Base-by-base conservation (phyloP, 495 filamentous ascomycete genomes). In the Filosporella fistucella region DNA sequence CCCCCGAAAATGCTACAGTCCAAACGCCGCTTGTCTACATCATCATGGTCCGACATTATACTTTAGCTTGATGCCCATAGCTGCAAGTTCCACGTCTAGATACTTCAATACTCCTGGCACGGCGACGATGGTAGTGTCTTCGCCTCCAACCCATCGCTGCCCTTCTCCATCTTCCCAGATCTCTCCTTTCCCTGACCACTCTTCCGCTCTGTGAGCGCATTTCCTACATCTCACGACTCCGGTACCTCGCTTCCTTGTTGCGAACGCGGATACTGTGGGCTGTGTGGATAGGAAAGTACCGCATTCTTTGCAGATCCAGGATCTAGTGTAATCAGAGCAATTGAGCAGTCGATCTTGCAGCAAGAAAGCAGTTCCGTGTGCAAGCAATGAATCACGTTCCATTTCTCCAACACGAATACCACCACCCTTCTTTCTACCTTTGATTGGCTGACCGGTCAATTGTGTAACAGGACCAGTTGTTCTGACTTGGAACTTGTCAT, bases 341-440 rank as follows among this genome's bases (percentile, higher is more conserved):
- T 97, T 96, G 69, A 98, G 77, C 18, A 98, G 75, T 29, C 93
- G 87, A 63, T 98, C 93, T 61, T 97, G 93, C 12, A 98, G 76
- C 23, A 98, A 69, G 75, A 91, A 96, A 12, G 91, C 91, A 12
- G 91, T 86, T 5, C 93, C 93, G 70, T 98, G 93, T 6, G 93
- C 93, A 45, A 98, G 75, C 10, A 98, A 70, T 3, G 91, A 86
- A 66, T 98, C 93, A 50, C 93, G 82, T 69, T 98, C 93, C 93
- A 98, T 98, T 70, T 98, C 93, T 59, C 93, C 93, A 23, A 98
- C 91, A 71, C 93, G 87, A 59, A 98, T 96, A 80, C 93, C 93
- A 65, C 93, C 93, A 56, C 93, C 93, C 73, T 88, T 88, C 60
- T 89, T 89, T 60, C 91, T 76, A 48, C 93, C 93, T 72, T 98